Base-by-base conservation (phyloP, 1,139 yeast species). In the Lodderomyces oxycetoniae region DNA sequence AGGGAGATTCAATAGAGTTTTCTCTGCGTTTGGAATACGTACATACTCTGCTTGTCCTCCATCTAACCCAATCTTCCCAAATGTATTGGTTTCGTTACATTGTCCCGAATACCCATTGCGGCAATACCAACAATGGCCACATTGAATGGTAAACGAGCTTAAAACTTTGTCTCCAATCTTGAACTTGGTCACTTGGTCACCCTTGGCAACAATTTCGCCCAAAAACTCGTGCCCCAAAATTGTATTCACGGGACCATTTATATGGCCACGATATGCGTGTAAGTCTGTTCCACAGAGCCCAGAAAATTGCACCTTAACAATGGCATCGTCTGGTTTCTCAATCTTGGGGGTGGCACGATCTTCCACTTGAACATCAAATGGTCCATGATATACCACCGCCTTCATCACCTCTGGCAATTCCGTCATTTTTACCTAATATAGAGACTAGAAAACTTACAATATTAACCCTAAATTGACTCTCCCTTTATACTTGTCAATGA, bases 11-110 rank as follows among this genome's bases (percentile, higher is more conserved):
- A 65, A 59, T 45, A 77, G 54, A 0, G 79, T 73, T 12, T 68
- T 57, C 30, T 66, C 71, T 4, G 84, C 84, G 40, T 56, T 62
- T 1, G 85, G 85, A 11, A 78, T 67, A 11, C 76, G 52, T 10
- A 77, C 77, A 43, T 65, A 76, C 45, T 76, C 79, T 0, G 81
- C 80, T 48, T 76, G 82, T 2, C 74, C 79, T 0, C 82, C 82
- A 38, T 74, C 73, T 30, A 75, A 59, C 0, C 71, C 72, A 1
- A 61, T 52, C 36, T 75, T 70, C 3, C 82, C 82, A 52, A 76
- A 76, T 2, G 77, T 72, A 42, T 67, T 69, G 30, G 78, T 69
- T 20, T 57, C 48, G 19, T 59, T 63, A 46, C 82, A 76, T 35
- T 71, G 72, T 4, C 78, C 76, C 3, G 77, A 61, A 38, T 61